Percentiles rank a stretch among this genome's conserved stretches.
Evolutionary conservation across 495 filamentous ascomycete species (phyloP).

Genomic region (Talaromyces trachyspermus): DNA sequence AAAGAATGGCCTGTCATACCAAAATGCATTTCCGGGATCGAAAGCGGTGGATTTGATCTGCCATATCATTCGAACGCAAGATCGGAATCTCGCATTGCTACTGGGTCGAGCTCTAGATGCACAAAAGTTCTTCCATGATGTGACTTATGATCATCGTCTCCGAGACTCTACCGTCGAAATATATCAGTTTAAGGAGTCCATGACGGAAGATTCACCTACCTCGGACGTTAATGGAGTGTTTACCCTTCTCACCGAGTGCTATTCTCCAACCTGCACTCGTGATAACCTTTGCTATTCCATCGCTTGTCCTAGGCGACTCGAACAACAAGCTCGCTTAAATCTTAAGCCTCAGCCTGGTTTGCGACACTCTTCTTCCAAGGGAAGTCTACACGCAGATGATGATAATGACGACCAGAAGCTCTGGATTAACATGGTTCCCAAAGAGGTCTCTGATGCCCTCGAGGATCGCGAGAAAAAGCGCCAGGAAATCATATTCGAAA

Average conservation of each 20-base stretch:
- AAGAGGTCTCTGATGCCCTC: constrained; percentile 85
- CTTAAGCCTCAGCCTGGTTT: constrained; percentile 85
- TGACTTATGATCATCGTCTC: constrained; percentile 93
- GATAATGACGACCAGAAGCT: constrained; percentile 94
- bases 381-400: constrained; percentile 72
- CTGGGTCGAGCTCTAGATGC: constrained; percentile 92
- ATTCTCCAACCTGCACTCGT: constrained; percentile 92
- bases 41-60: constrained; percentile 94
- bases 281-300: constrained; percentile 98
- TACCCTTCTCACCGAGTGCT: constrained; percentile 91
- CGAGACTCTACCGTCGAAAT: constrained; percentile 86
- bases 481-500: constrained; percentile 95
- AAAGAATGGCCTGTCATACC: constrained; percentile 96
- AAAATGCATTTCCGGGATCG: constrained; percentile 87
- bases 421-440: constrained; percentile 97
- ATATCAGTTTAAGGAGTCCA: constrained; percentile 92
- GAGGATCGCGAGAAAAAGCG: constrained; percentile 91
- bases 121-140: constrained; percentile 99
- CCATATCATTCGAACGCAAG: constrained; percentile 92
- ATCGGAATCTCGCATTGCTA: constrained; percentile 88
- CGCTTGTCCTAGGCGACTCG: constrained; percentile 86
- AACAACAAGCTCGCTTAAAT: constrained; percentile 91
- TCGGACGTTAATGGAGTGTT: constrained; percentile 94
- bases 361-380: constrained; percentile 69
- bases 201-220: constrained; percentile 74